phyloP scores from a whole-genome alignment of 2,329 filamentous ascomycete genomes.

The Nemania diffusa region DNA sequence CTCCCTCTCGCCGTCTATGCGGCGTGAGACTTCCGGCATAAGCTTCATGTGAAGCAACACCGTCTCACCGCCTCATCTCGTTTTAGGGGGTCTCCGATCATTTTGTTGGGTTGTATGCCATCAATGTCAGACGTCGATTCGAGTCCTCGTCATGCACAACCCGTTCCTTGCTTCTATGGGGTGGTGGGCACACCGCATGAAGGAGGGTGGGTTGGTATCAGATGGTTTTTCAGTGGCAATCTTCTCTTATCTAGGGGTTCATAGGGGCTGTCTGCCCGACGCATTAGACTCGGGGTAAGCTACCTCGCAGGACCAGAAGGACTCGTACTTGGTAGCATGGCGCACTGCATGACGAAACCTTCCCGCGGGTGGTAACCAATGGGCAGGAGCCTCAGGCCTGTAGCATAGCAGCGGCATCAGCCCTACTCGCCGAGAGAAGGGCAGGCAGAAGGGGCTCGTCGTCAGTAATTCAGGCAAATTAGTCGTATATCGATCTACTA shows the following conservation, averaged over 20 bases:
- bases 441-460: not conserved
- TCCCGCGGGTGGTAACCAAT: not conserved
- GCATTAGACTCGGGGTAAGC: not conserved
- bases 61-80: not conserved
- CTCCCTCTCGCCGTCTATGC: not conserved
- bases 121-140: not conserved
- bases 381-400: not conserved
- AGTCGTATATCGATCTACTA: constrained; percentile 8
- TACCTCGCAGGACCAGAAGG: not conserved
- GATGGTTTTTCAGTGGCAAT: not conserved
- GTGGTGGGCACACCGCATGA: not conserved
- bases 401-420: constrained; percentile 11
- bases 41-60: not conserved
- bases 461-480: not conserved
- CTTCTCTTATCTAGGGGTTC: not conserved
- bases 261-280: not conserved
- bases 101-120: not conserved
- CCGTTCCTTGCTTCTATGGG: not conserved
- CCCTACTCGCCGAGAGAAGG: not conserved
- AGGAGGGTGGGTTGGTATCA: not conserved
- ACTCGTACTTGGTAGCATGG: not conserved
- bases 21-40: not conserved
- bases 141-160: not conserved
- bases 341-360: not conserved
- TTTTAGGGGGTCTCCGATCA: not conserved